phyloP scores from a whole-genome alignment of 2,329 filamentous ascomycete species.

The Pyrenochaeta sp. region DNA sequence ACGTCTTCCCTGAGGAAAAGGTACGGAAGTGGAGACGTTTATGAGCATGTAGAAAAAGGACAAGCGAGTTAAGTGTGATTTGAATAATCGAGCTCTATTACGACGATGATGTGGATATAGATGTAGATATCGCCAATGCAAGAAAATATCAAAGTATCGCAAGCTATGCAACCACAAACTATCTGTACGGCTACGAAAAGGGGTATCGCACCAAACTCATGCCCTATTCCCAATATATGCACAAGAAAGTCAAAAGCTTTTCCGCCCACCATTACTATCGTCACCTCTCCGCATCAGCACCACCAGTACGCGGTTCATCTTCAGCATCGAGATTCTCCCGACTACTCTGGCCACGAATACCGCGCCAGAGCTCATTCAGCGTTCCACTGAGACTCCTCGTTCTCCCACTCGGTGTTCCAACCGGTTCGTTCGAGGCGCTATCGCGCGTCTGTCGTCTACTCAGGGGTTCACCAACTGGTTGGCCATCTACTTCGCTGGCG shows the following conservation, averaged over 20 bases:
- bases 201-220: not conserved
- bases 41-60: no score
- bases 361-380: conserved; percentile 41
- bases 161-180: not conserved
- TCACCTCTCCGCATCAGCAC: not conserved
- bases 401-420: conserved; percentile 6
- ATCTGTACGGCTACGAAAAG: not conserved
- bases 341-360: conserved; percentile 28
- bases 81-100: not conserved
- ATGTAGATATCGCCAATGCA: not conserved
- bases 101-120: not conserved
- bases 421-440: not conserved
- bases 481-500: conserved; percentile 13
- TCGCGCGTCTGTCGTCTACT: conserved; percentile 31
- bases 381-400: conserved; percentile 43
- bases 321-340: conserved; percentile 13
- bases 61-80: no score
- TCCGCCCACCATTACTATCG: not conserved
- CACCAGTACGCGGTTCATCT: not conserved
- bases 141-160: not conserved
- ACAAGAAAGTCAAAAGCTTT: not conserved
- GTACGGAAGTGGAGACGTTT: no score
- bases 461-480: conserved; percentile 29
- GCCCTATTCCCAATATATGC: not conserved
- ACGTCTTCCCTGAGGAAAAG: no score